Percentiles rank a stretch among this genome's conserved stretches.
Evolutionary conservation across 2,329 filamentous ascomycete genomes (phyloP).

Genomic region (Aspergillus fructus): DNA sequence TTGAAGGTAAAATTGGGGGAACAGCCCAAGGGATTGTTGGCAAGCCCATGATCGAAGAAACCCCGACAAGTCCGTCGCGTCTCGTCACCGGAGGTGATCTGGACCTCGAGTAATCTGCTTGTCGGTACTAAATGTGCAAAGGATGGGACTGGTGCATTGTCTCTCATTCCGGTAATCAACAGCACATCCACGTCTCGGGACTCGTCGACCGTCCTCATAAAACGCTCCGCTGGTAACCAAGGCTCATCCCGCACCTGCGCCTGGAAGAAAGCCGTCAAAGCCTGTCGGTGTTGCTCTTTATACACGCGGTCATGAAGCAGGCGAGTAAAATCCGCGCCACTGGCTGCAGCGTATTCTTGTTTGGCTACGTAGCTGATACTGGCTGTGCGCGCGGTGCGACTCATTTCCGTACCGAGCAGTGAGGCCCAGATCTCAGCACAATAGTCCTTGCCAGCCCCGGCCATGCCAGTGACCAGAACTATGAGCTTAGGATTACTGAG

Average conservation of each 20-base stretch:
- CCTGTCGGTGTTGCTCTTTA: constrained; percentile 60
- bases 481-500: constrained; percentile 40
- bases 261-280: constrained; percentile 54
- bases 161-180: constrained; percentile 64
- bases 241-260: constrained; percentile 46
- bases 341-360: constrained; percentile 53
- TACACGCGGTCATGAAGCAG: constrained; percentile 57
- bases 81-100: constrained; percentile 43
- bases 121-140: constrained; percentile 57
- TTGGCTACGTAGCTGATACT: constrained; percentile 63
- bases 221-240: constrained; percentile 46
- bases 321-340: constrained; percentile 48
- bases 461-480: constrained; percentile 55
- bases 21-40: constrained; percentile 26
- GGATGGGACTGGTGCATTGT: constrained; percentile 55
- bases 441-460: constrained; percentile 60
- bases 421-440: constrained; percentile 56
- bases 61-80: constrained; percentile 28
- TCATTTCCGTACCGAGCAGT: background rate
- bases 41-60: background rate
- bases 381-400: constrained; percentile 41
- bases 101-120: constrained; percentile 56
- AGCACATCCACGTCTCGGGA: constrained; percentile 53
- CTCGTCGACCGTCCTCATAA: constrained; percentile 38
- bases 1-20: constrained; percentile 51